A percentile compares a stretch with the other conserved stretches of the same genome.
These are phyloP conservation scores for Xylariaceae sp. DNA, from an alignment of 2,329 filamentous ascomycete species.

Conservation along the genomic window DNA sequence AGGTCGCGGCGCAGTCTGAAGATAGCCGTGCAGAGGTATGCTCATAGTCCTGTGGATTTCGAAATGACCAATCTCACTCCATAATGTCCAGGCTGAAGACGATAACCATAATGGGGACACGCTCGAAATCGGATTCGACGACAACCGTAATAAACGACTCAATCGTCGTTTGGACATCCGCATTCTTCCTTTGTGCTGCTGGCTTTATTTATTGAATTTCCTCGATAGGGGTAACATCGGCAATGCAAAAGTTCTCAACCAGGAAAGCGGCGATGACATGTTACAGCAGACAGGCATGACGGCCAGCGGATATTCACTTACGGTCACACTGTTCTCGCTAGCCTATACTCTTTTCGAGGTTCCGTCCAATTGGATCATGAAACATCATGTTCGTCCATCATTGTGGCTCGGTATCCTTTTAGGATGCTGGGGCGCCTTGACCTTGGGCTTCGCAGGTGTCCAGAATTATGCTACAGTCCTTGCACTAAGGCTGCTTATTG, in stretches of 20 bases:
- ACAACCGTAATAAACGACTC: slow-evolving; percentile 14
- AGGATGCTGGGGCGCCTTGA: slow-evolving; percentile 31
- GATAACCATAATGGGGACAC: not conserved
- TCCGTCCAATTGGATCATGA: slow-evolving; percentile 59
- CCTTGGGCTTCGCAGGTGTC: slow-evolving; percentile 19
- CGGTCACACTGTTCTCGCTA: slow-evolving; percentile 58
- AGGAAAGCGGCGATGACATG: slow-evolving; percentile 37
- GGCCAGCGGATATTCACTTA: slow-evolving; percentile 53
- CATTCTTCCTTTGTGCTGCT: slow-evolving; percentile 45
- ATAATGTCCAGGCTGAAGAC: not conserved
- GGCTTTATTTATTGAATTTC: slow-evolving; percentile 52
- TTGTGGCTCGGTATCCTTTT: slow-evolving; percentile 63
- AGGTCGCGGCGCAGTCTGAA: slow-evolving; percentile 9
- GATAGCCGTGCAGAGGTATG: slow-evolving; percentile 4
- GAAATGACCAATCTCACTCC: not conserved
- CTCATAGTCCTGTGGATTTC: not conserved
- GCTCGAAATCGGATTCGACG: slow-evolving; percentile 9
- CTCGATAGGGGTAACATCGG: slow-evolving; percentile 47
- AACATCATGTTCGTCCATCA: slow-evolving; percentile 52
- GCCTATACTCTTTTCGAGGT: slow-evolving; percentile 61
- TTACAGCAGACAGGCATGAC: slow-evolving; percentile 27
- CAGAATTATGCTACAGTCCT: slow-evolving; percentile 19
- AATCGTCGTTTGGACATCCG: slow-evolving; percentile 28
- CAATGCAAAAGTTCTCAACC: slow-evolving; percentile 44
- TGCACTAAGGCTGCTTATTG: slow-evolving; percentile 39